Conservation (phyloP, 176 grass and related monocot genomes). For the sorghum (Sorghum bicolor) region DNA sequence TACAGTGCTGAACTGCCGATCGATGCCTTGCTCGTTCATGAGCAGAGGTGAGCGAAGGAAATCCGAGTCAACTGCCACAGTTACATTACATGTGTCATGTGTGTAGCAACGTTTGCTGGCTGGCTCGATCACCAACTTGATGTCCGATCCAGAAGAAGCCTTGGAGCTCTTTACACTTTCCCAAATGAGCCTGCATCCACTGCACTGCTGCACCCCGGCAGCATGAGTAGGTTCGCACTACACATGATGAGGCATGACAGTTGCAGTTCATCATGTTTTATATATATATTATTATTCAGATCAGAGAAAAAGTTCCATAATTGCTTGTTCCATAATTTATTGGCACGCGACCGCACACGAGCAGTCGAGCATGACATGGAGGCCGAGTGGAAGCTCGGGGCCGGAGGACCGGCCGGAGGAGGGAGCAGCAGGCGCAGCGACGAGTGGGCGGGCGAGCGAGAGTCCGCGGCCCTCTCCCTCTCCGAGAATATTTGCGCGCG, state of each 20-base stretch:
- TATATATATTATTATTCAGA: not conserved
- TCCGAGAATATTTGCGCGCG: slow-evolving; percentile 13
- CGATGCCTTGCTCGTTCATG: not conserved
- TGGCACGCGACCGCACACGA: too few relatives aligned
- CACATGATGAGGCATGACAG: not conserved
- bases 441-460: not conserved
- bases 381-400: not conserved
- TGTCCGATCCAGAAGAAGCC: not conserved
- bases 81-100: too few relatives aligned
- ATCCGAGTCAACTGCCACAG: not conserved
- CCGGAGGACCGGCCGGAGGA: too few relatives aligned
- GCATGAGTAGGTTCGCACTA: not conserved
- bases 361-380: too few relatives aligned
- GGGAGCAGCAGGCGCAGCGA: not conserved
- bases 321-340: too few relatives aligned
- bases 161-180: not conserved
- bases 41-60: not conserved
- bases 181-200: not conserved
- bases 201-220: not conserved
- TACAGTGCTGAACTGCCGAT: too few relatives aligned
- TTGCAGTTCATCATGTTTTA: not conserved
- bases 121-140: not conserved
- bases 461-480: not conserved
- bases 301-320: not conserved
- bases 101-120: not conserved